Conservation (phyloP, 1,284 basidiomycete genomes). For the Ustilago nuda region DNA sequence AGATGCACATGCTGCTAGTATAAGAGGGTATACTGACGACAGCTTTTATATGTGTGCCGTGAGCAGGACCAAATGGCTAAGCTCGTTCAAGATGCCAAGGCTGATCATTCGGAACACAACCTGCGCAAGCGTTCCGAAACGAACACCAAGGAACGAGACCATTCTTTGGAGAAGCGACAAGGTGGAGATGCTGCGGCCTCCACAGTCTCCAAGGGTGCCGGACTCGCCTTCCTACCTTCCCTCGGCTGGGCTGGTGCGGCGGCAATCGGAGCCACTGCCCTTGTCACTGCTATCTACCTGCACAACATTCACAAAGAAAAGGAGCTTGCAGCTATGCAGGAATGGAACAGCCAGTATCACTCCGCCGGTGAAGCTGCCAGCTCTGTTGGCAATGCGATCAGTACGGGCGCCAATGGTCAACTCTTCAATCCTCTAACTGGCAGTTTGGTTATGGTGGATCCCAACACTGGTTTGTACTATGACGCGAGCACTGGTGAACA, state of each 20-base stretch:
- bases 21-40: neutral
- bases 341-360: conserved; percentile 26
- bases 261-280: conserved; percentile 10
- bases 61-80: neutral
- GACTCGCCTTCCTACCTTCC: conserved; percentile 13
- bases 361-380: conserved; percentile 32
- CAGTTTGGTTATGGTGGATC: conserved; percentile 31
- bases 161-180: conserved; percentile 19
- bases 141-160: neutral
- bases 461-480: conserved; percentile 27
- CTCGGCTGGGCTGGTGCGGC: conserved; percentile 5
- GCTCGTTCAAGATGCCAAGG: conserved; percentile 7
- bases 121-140: neutral
- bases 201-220: neutral
- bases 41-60: too few relatives aligned
- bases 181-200: neutral
- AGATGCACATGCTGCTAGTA: neutral
- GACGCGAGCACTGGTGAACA: conserved; percentile 40
- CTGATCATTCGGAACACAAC: neutral
- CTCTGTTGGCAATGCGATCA: conserved; percentile 38
- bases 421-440: conserved; percentile 47
- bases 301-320: conserved; percentile 30
- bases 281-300: conserved; percentile 26
- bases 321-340: conserved; percentile 1
- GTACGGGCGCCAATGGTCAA: conserved; percentile 35